These are phyloP conservation scores for Auriscalpium orientale DNA, from an alignment of 768 basidiomycete genomes.

Conservation along the genomic window DNA sequence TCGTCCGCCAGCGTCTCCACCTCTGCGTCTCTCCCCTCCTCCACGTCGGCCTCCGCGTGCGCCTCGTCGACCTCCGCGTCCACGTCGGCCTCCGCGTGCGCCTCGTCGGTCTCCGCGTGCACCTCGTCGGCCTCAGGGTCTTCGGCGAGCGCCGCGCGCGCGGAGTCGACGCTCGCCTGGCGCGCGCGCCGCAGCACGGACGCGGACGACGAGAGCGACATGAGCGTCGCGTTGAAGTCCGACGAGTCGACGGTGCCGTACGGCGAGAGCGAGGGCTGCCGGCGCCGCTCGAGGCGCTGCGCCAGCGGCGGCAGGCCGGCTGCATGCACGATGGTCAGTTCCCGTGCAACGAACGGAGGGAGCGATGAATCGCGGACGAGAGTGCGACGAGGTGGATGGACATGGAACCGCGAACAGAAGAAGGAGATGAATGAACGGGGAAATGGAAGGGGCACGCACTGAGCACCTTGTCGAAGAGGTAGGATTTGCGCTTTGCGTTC, in stretches of 20 bases:
- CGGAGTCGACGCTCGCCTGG: not conserved
- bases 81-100: no score
- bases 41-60: no score
- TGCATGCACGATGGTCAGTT: slow-evolving; percentile 15
- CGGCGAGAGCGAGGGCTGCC: slow-evolving; percentile 31
- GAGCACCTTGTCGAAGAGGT: slow-evolving; percentile 71
- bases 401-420: not conserved
- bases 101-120: not conserved
- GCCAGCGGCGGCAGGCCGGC: slow-evolving; percentile 67
- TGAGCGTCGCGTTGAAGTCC: slow-evolving; percentile 54
- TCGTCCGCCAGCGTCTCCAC: no score
- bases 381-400: no score
- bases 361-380: no score
- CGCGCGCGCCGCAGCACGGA: not conserved
- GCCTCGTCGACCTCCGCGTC: no score
- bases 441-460: slow-evolving; percentile 28
- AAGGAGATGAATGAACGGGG: not conserved
- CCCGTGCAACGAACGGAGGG: no score
- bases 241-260: slow-evolving; percentile 66
- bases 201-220: not conserved
- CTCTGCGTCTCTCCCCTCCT: no score
- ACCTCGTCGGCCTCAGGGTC: no score
- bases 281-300: slow-evolving; percentile 60
- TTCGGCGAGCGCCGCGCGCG: not conserved
- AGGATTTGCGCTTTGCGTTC: slow-evolving; percentile 67